Evolutionary conservation across 192 early-diverging fungal species (phyloP), one percentile per base, ranked within the genome.

Genomic region (Backusella liffmaniae): DNA sequence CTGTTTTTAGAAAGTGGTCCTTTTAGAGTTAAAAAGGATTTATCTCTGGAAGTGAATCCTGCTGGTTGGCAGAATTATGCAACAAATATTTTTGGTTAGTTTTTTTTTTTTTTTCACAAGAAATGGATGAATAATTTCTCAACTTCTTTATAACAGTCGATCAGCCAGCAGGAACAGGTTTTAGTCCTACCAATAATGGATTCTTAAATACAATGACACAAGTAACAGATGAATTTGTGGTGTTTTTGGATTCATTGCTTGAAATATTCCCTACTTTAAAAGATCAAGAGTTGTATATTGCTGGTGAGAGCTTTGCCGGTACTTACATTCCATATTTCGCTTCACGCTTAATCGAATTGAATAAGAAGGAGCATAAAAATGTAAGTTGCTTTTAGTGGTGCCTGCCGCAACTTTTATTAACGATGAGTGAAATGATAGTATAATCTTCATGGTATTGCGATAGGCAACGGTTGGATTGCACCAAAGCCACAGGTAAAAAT

Each of bases 401-500:
- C 16, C 18, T 49, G 18, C 4, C 29, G 26, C 2, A 26, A 16
- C 42, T 74, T 7, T 74, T 39, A 32, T 41, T 15, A n/a, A 37
- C 4, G 7, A 39, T 39, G 9, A 2, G 37, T 3, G 36, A 1
- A 41, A 32, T 23, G 3, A 23, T 42, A 88, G 75, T 87, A 88
- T 66, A 84, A 88, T 59, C 39, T 91, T 15, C 76, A 86, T 73
- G 90, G 90, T 18, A 12, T 88, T 4, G 88, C 82, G 34, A 91
- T 91, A 59, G 89, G 89, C 16, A 91, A 91, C 72, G 90, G 90
- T 26, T 91, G 90, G 90, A 90, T 89, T 3, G 87, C 87, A 21
- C 87, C 89, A 2, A 21, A 79, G 13, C 74, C 82, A 49, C 90
- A 91, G 82, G 89, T 90, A 82, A 69, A 53, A 23, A 53, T 1